Base-by-base conservation (phyloP, 306 rosid genomes). In the Acacia melanoxylon region DNA sequence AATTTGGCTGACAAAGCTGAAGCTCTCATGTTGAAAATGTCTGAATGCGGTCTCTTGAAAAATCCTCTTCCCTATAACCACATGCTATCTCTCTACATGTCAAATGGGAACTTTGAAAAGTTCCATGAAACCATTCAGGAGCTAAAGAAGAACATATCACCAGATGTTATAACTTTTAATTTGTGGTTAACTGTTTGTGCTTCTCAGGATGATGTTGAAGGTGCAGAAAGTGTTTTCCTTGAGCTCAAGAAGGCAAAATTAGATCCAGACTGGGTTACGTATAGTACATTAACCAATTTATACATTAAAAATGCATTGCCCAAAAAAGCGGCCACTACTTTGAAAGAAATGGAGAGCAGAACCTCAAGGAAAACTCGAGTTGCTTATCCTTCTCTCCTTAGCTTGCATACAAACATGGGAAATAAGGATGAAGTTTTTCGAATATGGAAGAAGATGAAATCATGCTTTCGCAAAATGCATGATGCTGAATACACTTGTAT, bases 321-420 rank as follows among this genome's bases (percentile, higher is more conserved):
- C 14, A 93, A 92, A 54, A 93, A 93, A 52, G 99, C 99, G 52
- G 86, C 83, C 27, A 73, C 84, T 59, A 89, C 92, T 73, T 89
- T 93, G 93, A 90, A 91, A 86, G 92, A 93, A 88, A 93, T 93
- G 96, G 99, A 95, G 95, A 87, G 84, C 74, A 76, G 72, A 66
- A 89, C 81, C 67, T 85, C 89, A 0, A 80, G 74, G 76, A 71
- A 84, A 71, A 89, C 90, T 79, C 85, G 96, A 74, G 84, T 35
- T 48, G 86, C 92, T 19, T 91, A 86, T 82, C 92, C 96, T 56
- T 95, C 99, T 79, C 92, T 95, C 78, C 85, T 95, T 75, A 92
- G 94, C 83, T 74, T 93, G 88, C 95, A 90, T 80, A 85, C 97
- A 20, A 93, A 88, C 86, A 85, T 90, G 87, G 96, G 97, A 80